Base-by-base conservation (phyloP, 2,329 filamentous ascomycete species). In the Talaromyces sp. region DNA sequence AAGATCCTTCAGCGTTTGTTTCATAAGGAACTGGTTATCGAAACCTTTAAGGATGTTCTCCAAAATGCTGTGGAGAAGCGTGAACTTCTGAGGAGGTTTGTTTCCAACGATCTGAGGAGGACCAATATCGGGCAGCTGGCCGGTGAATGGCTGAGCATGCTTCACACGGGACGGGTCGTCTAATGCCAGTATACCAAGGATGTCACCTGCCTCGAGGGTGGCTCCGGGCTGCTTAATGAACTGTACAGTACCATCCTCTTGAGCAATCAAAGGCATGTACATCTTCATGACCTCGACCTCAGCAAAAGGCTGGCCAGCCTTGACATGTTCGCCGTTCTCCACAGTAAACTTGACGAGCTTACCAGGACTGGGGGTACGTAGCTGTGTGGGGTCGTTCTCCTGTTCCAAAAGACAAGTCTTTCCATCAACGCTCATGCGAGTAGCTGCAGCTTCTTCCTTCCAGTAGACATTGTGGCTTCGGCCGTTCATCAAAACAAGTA, bases 271-370 rank as follows among this genome's bases (percentile, higher is more conserved):
- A 69, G 94, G 94, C 94, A 99, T 99, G 83, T 97, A 97, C 94
- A 99, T 99, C 84, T 99, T 99, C 94, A 99, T 99, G 77, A 99
- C 94, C 78, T 99, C 94, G 40, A 99, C 93, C 75, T 99, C 94
- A 57, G 94, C 94, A 70, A 91, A 99, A 35, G 93, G 81, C 75
- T 97, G 89, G 58, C 93, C 93, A 66, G 95, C 91, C 75, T 85
- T 88, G 75, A 99, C 86, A 73, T 99, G 94, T 66, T 91, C 84
- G 61, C 94, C 94, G 69, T 96, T 97, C 75, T 97, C 94, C 2
- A 99, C 89, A 1, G 91, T 89, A 77, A 94, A 99, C 79, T 96
- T 97, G 78, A 99, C 93, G 36, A 99, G 87, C 81, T 99, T 99
- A 74, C 94, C 94, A 48, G 94, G 94, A 62, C 89, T 95, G 41